Percentiles rank a stretch among this genome's conserved stretches.
Conservation (phyloP, 2,329 filamentous ascomycete genomes). For the Verticillium nubilum region DNA sequence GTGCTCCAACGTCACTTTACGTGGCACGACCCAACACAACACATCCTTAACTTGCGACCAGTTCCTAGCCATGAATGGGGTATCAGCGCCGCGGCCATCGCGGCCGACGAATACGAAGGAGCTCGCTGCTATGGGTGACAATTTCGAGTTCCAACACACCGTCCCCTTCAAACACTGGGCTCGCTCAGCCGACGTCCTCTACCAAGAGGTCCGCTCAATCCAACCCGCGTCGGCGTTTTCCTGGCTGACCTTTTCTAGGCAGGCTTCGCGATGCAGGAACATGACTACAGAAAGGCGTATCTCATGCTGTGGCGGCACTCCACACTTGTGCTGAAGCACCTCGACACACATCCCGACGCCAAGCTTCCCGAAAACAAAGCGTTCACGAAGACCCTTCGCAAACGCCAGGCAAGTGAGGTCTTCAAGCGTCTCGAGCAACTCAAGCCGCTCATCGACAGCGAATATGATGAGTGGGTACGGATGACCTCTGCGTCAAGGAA, state of each 20-base stretch:
- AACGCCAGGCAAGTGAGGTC: slow-evolving; percentile 46
- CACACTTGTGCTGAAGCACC: slow-evolving; percentile 69
- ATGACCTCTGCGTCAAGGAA: slow-evolving; percentile 37
- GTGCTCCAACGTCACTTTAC: no score
- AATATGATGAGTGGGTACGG: slow-evolving; percentile 63
- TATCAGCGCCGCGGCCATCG: slow-evolving; percentile 26
- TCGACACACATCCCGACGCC: slow-evolving; percentile 72
- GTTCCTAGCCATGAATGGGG: slow-evolving; percentile 18
- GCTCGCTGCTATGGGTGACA: slow-evolving; percentile 67
- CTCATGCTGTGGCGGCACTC: slow-evolving; percentile 88
- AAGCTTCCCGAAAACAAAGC: slow-evolving; percentile 60
- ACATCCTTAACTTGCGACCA: neutral
- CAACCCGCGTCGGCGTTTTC: neutral
- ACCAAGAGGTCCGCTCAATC: slow-evolving; percentile 64
- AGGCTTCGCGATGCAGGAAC: slow-evolving; percentile 76
- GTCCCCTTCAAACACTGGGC: slow-evolving; percentile 79
- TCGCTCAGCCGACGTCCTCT: slow-evolving; percentile 70
- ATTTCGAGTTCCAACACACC: slow-evolving; percentile 74
- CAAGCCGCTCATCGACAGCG: slow-evolving; percentile 70
- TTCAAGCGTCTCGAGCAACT: slow-evolving; percentile 69
- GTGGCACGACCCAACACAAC: neutral
- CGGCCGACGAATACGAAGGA: slow-evolving; percentile 70
- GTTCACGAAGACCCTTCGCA: slow-evolving; percentile 49
- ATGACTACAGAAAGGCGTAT: slow-evolving; percentile 83
- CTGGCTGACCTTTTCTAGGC: slow-evolving; percentile 49